Percentiles rank a stretch among this genome's conserved stretches.
Conservation (phyloP, 1,139 yeast species). For the Hyphopichia pseudoburtonii region DNA sequence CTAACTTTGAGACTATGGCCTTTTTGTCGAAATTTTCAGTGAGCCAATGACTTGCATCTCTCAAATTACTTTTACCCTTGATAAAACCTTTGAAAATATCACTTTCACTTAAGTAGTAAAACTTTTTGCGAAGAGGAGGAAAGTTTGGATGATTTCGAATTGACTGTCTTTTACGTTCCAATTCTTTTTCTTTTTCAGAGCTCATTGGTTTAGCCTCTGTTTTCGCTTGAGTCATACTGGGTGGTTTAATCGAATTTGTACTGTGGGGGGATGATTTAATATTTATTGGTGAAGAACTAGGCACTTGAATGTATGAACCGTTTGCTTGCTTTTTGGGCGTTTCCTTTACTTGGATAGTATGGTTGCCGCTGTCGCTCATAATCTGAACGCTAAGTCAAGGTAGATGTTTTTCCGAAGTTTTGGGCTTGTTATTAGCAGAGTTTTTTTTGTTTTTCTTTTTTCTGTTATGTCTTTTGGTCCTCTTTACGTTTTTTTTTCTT, state of each 20-base stretch:
- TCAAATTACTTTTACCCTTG: conserved; percentile 55
- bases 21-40: conserved; percentile 33
- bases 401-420: too few species aligned
- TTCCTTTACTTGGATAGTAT: conserved; percentile 16
- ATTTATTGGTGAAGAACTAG: conserved; percentile 36
- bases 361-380: conserved; percentile 35
- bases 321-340: conserved; percentile 16
- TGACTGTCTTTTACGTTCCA: conserved; percentile 40
- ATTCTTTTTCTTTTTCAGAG: conserved; percentile 24
- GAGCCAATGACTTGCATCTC: conserved; percentile 54
- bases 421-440: too few species aligned
- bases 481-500: not conserved
- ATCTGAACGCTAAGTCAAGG: not conserved
- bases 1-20: conserved; percentile 28
- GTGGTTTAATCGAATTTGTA: conserved; percentile 10
- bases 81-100: conserved; percentile 63
- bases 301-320: conserved; percentile 31
- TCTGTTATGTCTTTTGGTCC: not conserved
- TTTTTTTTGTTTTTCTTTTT: not conserved
- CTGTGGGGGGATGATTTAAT: conserved; percentile 24
- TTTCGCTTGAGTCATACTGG: conserved; percentile 12
- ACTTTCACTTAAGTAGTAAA: conserved; percentile 46
- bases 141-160: conserved; percentile 46
- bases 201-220: conserved; percentile 6
- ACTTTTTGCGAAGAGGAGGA: conserved; percentile 48